A percentile compares a stretch with the other conserved stretches of the same genome.
phyloP scores from a whole-genome alignment of 257 asterid genomes.

The Solanum paucissectum region DNA sequence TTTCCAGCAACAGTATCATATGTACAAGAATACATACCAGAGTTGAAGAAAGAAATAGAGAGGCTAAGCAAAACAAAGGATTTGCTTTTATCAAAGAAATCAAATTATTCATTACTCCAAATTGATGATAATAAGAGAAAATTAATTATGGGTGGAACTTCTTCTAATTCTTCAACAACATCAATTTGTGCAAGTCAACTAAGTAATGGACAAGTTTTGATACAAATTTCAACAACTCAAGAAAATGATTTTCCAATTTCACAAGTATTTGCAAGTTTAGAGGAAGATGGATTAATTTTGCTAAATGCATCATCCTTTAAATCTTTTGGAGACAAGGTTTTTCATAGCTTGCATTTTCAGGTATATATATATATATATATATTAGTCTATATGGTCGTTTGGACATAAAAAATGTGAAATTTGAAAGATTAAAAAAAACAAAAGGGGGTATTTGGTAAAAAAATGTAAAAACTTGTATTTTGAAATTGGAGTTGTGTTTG shows the following conservation, averaged over 20 bases:
- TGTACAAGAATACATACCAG: conserved; percentile 65
- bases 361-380: conserved; percentile 10
- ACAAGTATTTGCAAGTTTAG: conserved; percentile 23
- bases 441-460: too few relatives aligned
- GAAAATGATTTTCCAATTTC: conserved; percentile 12
- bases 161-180: conserved; percentile 5
- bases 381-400: too few relatives aligned
- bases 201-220: conserved; percentile 27
- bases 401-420: too few relatives aligned
- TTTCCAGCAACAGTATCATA: conserved; percentile 52
- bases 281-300: conserved; percentile 33
- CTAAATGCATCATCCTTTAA: conserved; percentile 37
- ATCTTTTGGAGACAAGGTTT: conserved; percentile 41
- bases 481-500: neutral
- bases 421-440: too few relatives aligned
- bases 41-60: conserved; percentile 50
- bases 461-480: too few relatives aligned
- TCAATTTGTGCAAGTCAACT: conserved; percentile 24
- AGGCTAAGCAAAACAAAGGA: conserved; percentile 32
- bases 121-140: neutral
- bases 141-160: neutral
- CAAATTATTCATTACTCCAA: neutral
- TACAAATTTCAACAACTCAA: conserved; percentile 32
- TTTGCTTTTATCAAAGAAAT: conserved; percentile 9
- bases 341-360: conserved; percentile 51